phyloP scores from a whole-genome alignment of 768 basidiomycete genomes.

The Macrocybe gigantea region DNA sequence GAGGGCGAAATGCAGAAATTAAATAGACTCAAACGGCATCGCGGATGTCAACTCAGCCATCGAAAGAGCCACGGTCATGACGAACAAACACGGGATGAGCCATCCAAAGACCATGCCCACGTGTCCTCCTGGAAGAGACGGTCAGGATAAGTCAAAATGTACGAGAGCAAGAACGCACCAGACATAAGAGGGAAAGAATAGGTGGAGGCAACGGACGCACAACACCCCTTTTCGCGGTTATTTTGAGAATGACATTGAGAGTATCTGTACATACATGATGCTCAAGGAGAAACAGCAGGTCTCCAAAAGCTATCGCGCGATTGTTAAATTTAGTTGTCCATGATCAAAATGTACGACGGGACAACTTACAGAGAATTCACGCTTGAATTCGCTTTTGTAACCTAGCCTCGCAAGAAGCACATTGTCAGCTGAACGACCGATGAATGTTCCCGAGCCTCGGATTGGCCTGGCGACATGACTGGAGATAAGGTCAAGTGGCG shows the following conservation, averaged over 20 bases:
- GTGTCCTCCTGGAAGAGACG: conserved; percentile 49
- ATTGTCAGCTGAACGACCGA: conserved; percentile 38
- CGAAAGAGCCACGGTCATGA: conserved; percentile 60
- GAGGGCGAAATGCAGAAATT: background rate
- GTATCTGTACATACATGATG: conserved; percentile 32
- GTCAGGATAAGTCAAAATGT: background rate
- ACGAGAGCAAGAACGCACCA: conserved; percentile 35
- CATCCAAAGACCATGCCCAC: conserved; percentile 77
- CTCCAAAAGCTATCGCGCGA: conserved; percentile 39
- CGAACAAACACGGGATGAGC: conserved; percentile 67
- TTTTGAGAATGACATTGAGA: too few species aligned
- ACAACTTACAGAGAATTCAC: conserved; percentile 60
- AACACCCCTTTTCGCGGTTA: conserved; percentile 36
- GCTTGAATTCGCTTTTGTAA: conserved; percentile 67
- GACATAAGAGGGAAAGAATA: conserved; percentile 51
- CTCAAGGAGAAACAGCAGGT: conserved; percentile 64
- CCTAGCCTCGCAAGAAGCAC: conserved; percentile 57
- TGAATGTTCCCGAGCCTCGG: too few species aligned
- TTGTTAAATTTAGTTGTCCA: too few species aligned
- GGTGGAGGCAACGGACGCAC: conserved; percentile 61
- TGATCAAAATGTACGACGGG: too few species aligned
- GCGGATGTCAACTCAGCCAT: conserved; percentile 70
- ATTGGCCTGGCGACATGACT: too few species aligned
- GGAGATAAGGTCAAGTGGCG: too few species aligned
- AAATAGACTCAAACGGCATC: conserved; percentile 55